Evolutionary conservation across 305 asterid genomes (phyloP), one percentile per base, ranked within the genome.

Genomic region (Fraxinus greggii): DNA sequence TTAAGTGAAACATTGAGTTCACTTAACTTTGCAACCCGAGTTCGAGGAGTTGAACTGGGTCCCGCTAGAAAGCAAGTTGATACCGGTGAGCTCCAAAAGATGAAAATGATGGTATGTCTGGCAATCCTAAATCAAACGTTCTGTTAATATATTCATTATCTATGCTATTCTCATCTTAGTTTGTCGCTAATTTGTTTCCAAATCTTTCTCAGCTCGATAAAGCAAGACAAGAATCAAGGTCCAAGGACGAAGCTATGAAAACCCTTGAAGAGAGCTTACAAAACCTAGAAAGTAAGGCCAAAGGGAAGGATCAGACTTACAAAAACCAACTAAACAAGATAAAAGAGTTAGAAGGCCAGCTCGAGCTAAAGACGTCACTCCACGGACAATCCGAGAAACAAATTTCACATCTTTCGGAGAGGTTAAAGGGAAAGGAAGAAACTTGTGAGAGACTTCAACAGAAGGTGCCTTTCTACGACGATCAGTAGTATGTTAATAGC

Each of bases 21-120:
- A 1, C 86, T 96, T 19, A 94, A 94, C 78, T 96, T 96, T 83
- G 99, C 99, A 23, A 90, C 98, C 10, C 93, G 99, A 77, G 98
- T 91, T 56, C 85, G 99, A 88, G 98, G 98, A 70, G 90, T 96
- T 77, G 99, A 96, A 86, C 84, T 94, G 86, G 99, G 98, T 77
- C 97, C 97, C 33, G 90, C 78, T 26, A 91, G 93, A 84, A 95
- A 89, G 89, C 98, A 95, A 84, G 81, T 95, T 1, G 99, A 96
- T 82, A 86, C 93, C 2, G 84, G 89, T 72, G 98, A 96, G 93
- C 89, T 92, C 78, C 98, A 92, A 80, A 96, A 86, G 88, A 38
- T 88, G 88, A 96, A 92, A 88, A 82, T 87, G 54, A 90, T 92
- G 99, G 99, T 95, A 88, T 51, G 91, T 67, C 72, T 81, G 63